Conservation (phyloP, 345 rosid species). For the Pistacia integerrima region DNA sequence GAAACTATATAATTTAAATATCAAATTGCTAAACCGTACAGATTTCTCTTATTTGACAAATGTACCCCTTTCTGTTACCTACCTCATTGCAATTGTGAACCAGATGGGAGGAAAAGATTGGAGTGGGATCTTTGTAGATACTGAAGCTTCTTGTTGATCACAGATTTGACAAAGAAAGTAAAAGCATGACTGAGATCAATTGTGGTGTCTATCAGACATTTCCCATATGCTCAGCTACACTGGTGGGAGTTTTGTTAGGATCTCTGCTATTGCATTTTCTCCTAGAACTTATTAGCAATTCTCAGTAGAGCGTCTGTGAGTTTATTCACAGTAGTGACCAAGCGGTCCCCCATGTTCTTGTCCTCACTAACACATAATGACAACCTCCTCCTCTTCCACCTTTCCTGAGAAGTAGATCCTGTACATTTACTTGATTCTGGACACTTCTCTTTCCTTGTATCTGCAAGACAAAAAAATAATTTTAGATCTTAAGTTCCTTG, state of each 20-base stretch:
- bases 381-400: constrained; percentile 33
- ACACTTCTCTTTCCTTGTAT: constrained; percentile 11
- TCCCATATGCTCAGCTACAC: neutral
- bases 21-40: neutral
- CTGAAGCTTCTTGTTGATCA: neutral
- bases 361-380: constrained; percentile 28
- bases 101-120: neutral
- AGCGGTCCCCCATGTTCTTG: constrained; percentile 14
- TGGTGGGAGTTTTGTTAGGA: constrained; percentile 1
- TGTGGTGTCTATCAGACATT: neutral
- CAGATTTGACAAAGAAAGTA: neutral
- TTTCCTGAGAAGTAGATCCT: constrained; percentile 30
- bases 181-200: constrained; percentile 2
- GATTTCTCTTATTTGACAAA: neutral
- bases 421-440: constrained; percentile 16
- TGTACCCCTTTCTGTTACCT: neutral
- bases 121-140: neutral
- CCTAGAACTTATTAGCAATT: constrained; percentile 45
- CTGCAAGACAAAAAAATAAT: constrained; percentile 15
- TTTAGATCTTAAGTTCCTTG: too few relatives aligned
- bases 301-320: constrained; percentile 44
- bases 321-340: constrained; percentile 37
- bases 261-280: neutral
- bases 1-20: neutral
- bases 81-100: neutral